These are phyloP conservation scores for Amanita phalloides DNA, from an alignment of 768 basidiomycete genomes.

Conservation along the genomic window DNA sequence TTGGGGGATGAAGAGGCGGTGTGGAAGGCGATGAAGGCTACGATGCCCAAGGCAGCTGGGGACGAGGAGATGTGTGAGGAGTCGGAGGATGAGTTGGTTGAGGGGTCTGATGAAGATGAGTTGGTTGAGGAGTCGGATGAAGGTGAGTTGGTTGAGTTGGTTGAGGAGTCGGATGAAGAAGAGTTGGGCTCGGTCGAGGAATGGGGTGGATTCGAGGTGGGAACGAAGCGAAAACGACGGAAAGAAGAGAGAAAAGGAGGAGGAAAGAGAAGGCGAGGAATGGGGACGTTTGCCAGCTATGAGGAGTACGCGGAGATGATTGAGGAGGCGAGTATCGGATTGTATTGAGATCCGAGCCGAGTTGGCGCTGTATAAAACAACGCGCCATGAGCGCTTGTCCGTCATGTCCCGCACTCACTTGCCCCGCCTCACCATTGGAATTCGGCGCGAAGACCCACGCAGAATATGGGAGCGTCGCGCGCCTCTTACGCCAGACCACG, in stretches of 20 bases:
- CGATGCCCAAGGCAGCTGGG: slow-evolving; percentile 53
- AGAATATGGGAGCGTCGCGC: slow-evolving; percentile 84
- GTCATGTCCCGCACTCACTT: neutral
- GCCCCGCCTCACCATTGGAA: slow-evolving; percentile 18
- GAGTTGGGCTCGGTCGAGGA: slow-evolving; percentile 12
- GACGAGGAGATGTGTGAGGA: slow-evolving; percentile 38
- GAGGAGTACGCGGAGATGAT: slow-evolving; percentile 83
- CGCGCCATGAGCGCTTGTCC: neutral
- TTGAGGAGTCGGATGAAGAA: slow-evolving; percentile 41
- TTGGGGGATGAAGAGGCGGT: slow-evolving; percentile 40
- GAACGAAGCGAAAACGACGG: slow-evolving; percentile 34
- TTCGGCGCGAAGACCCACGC: slow-evolving; percentile 58
- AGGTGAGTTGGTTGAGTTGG: slow-evolving; percentile 24
- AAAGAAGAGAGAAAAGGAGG: slow-evolving; percentile 28
- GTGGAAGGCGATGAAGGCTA: slow-evolving; percentile 93
- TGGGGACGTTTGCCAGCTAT: slow-evolving; percentile 81
- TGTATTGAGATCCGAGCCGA: no score
- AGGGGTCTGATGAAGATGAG: slow-evolving; percentile 29
- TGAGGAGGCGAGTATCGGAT: slow-evolving; percentile 40
- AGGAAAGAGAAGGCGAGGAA: slow-evolving; percentile 56
- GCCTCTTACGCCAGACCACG: slow-evolving; percentile 71
- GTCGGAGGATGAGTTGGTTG: slow-evolving; percentile 15
- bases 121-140: slow-evolving; percentile 30
- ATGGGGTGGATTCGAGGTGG: slow-evolving; percentile 41
- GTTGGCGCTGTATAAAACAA: neutral